phyloP scores from a whole-genome alignment of 176 grass and related monocot genomes.

The Oryza rufipogon region DNA sequence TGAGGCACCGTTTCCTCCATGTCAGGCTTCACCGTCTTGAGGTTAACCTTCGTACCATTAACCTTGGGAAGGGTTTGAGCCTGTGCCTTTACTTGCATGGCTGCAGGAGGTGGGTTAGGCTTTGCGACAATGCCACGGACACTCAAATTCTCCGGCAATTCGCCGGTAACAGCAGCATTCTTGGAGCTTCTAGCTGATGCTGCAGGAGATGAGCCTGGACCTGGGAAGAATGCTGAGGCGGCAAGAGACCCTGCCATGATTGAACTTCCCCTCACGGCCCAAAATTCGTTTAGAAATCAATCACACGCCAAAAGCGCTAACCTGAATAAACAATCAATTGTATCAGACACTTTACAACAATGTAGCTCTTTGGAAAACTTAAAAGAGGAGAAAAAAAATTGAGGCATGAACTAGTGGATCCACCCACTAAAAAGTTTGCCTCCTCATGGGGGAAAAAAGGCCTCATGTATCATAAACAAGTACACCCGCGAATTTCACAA shows the following conservation, averaged over 20 bases:
- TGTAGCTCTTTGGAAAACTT: background rate
- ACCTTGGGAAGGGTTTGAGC: background rate
- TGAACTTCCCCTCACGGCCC: background rate
- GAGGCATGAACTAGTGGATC: background rate
- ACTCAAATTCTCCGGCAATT: background rate
- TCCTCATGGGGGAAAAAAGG: background rate
- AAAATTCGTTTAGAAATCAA: background rate
- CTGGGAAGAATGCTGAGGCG: constrained; percentile 3
- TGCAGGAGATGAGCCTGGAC: background rate
- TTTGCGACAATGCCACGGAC: background rate
- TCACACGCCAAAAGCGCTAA: background rate
- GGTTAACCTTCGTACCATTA: constrained; percentile 5
- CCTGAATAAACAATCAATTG: background rate
- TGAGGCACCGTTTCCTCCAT: background rate
- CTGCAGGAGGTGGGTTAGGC: background rate
- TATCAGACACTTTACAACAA: background rate
- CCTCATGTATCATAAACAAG: background rate
- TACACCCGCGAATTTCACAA: background rate
- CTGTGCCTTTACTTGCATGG: background rate
- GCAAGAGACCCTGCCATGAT: background rate
- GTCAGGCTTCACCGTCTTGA: background rate
- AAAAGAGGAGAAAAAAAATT: background rate
- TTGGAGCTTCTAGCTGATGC: constrained; percentile 7
- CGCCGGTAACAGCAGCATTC: background rate
- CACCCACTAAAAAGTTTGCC: background rate